Evolutionary conservation across 257 asterid species (phyloP).

Genomic region (Nicotiana paniculata): DNA sequence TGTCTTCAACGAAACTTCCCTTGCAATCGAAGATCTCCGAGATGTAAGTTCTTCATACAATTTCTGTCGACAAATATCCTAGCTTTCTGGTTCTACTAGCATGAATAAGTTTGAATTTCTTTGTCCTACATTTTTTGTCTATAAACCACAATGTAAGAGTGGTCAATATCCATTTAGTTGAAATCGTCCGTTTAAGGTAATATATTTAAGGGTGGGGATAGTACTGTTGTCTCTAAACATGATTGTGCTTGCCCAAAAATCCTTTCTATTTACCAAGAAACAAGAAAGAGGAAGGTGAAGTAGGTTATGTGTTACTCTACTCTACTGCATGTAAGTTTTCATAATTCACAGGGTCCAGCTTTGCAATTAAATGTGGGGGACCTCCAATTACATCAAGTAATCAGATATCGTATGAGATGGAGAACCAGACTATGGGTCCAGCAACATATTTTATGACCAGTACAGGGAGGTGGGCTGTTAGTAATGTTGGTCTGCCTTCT

Average conservation of each 20-base stretch:
- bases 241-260: no score
- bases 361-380: slow-evolving; percentile 75
- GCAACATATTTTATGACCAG: slow-evolving; percentile 43
- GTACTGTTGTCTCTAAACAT: no score
- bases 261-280: not conserved
- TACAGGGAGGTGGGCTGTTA: slow-evolving; percentile 67
- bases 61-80: not conserved
- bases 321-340: not conserved
- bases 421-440: slow-evolving; percentile 58
- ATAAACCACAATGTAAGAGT: not conserved
- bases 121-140: not conserved
- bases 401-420: slow-evolving; percentile 40
- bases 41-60: slow-evolving; percentile 30
- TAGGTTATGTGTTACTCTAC: not conserved
- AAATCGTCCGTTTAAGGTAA: not conserved
- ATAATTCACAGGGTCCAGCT: slow-evolving; percentile 46
- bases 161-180: not conserved
- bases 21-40: slow-evolving; percentile 51
- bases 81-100: not conserved
- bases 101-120: not conserved
- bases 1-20: slow-evolving; percentile 73
- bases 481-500: slow-evolving; percentile 64
- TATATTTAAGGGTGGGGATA: not conserved
- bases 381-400: slow-evolving; percentile 32
- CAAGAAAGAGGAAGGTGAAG: not conserved